A percentile compares a stretch with the other conserved stretches of the same genome.
phyloP scores from a whole-genome alignment of 305 asterid genomes.

The Solanum hybrid region DNA sequence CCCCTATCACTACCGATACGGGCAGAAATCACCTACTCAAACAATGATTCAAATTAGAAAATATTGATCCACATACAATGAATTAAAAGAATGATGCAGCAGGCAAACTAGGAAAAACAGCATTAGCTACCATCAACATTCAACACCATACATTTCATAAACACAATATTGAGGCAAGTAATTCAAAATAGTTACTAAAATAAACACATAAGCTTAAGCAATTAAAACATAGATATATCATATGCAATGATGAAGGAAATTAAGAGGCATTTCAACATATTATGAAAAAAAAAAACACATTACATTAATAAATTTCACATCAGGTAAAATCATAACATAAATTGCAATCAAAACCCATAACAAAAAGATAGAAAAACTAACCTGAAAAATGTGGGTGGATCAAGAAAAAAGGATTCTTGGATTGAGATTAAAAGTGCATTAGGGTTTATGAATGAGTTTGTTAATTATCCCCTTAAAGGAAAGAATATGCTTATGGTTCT shows the following conservation, averaged over 20 bases:
- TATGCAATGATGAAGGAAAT: neutral
- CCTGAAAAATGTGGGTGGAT: neutral
- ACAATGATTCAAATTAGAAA: neutral
- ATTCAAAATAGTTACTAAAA: neutral
- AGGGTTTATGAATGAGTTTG: slow-evolving; percentile 15
- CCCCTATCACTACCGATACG: neutral
- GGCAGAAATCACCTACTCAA: slow-evolving; percentile 14
- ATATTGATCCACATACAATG: neutral
- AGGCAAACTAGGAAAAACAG: neutral
- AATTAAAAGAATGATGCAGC: neutral
- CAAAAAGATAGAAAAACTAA: neutral
- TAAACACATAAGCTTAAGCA: neutral
- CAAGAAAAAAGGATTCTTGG: neutral
- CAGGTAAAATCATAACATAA: neutral
- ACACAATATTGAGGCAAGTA: neutral
- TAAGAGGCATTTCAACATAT: neutral
- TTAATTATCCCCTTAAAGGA: neutral
- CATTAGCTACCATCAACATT: neutral
- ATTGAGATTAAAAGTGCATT: slow-evolving; percentile 18
- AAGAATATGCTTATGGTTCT: neutral
- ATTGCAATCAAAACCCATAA: neutral
- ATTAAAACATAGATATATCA: neutral
- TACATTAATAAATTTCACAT: neutral
- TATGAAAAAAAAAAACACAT: too few relatives aligned
- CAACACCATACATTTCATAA: neutral